These are phyloP conservation scores for Dictyostelium brefeldianum DNA, from an alignment of 78 protist genomes.

Conservation along the genomic window DNA sequence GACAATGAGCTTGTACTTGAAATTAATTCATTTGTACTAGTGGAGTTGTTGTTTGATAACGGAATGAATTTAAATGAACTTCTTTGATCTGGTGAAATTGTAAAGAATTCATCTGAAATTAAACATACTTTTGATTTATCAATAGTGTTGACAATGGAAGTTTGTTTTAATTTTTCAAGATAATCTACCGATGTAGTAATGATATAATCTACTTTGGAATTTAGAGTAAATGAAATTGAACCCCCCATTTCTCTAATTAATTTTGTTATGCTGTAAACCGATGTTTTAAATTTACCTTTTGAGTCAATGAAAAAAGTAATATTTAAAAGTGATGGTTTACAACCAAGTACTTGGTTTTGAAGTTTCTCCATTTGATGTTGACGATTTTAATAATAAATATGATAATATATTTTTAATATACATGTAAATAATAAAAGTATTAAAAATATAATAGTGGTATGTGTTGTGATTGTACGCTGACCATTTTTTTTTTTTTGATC, in stretches of 20 bases:
- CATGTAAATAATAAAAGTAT: not conserved
- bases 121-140: too few species aligned
- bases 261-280: not conserved
- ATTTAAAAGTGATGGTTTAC: not conserved
- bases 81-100: not conserved
- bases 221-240: not conserved
- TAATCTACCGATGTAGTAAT: not conserved
- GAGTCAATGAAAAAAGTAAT: slow-evolving; percentile 9
- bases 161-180: not conserved
- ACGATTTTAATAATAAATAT: slow-evolving; percentile 3
- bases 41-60: not conserved
- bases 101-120: too few species aligned
- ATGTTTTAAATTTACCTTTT: slow-evolving; percentile 8
- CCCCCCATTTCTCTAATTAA: slow-evolving; percentile 1
- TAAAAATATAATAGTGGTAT: not conserved
- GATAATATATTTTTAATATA: not conserved
- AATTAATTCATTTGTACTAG: too few species aligned
- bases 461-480: too few species aligned
- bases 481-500: not conserved
- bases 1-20: too few species aligned
- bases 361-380: slow-evolving; percentile 1
- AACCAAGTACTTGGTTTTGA: slow-evolving; percentile 4
- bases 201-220: not conserved
- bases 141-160: not conserved
- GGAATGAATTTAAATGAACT: not conserved